A percentile compares a stretch with the other conserved stretches of the same genome.
These are phyloP conservation scores for Penicillium sp. DNA, from an alignment of 2,329 filamentous ascomycete genomes.

Conservation along the genomic window DNA sequence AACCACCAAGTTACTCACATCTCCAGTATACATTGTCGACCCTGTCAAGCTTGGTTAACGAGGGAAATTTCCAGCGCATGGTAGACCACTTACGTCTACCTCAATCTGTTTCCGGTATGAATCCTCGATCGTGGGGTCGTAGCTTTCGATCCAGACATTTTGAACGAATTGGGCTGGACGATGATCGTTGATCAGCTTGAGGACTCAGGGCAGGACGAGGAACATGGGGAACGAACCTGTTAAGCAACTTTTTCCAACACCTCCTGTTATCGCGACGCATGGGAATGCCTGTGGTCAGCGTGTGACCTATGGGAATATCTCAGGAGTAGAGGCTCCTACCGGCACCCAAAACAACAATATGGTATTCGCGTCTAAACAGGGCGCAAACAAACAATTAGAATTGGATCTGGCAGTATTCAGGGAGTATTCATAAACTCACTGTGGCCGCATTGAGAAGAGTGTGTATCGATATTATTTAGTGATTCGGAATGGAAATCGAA, in stretches of 20 bases:
- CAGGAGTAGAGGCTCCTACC: slow-evolving; percentile 48
- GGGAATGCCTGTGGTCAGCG: slow-evolving; percentile 20
- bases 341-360: slow-evolving; percentile 78
- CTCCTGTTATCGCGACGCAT: slow-evolving; percentile 54
- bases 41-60: slow-evolving; percentile 52
- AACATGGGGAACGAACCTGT: slow-evolving; percentile 61
- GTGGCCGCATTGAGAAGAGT: slow-evolving; percentile 34
- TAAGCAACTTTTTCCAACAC: slow-evolving; percentile 88
- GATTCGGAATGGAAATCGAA: background rate
- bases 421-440: slow-evolving; percentile 29
- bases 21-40: slow-evolving; percentile 82
- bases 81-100: slow-evolving; percentile 69
- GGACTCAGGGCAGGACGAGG: background rate
- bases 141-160: slow-evolving; percentile 91
- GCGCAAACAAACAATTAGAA: slow-evolving; percentile 21
- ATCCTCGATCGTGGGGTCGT: slow-evolving; percentile 84
- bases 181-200: slow-evolving; percentile 12
- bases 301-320: slow-evolving; percentile 2
- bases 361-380: slow-evolving; percentile 65
- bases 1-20: slow-evolving; percentile 59
- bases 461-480: background rate
- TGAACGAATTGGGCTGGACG: slow-evolving; percentile 83
- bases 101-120: slow-evolving; percentile 85
- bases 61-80: background rate
- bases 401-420: background rate